These are phyloP conservation scores for Rhododendron molle DNA, from an alignment of 148 eudicot genomes.

Conservation along the genomic window DNA sequence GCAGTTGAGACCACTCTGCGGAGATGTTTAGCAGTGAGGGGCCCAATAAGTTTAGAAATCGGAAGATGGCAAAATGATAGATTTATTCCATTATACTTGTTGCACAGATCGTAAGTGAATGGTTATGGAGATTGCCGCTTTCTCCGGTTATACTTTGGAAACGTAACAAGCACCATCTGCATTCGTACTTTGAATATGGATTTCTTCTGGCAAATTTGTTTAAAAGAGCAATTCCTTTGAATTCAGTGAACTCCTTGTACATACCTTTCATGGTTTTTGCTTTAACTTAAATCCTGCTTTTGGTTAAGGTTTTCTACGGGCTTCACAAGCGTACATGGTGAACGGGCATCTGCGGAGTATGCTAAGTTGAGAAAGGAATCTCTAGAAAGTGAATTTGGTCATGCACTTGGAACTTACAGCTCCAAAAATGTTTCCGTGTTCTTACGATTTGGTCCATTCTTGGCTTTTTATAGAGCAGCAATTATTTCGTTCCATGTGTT, in stretches of 20 bases:
- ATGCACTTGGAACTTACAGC: slow-evolving; percentile 61
- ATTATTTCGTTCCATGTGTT: slow-evolving; percentile 77
- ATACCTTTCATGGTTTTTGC: not conserved
- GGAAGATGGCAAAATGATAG: slow-evolving; percentile 19
- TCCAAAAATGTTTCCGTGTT: slow-evolving; percentile 64
- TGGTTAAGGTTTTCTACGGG: slow-evolving; percentile 65
- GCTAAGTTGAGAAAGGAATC: slow-evolving; percentile 88
- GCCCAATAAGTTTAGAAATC: slow-evolving; percentile 18
- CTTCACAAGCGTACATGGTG: slow-evolving; percentile 88
- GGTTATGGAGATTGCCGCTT: slow-evolving; percentile 12
- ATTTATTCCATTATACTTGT: slow-evolving; percentile 15
- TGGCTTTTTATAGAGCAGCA: slow-evolving; percentile 93
- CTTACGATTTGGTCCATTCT: slow-evolving; percentile 82
- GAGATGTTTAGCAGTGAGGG: slow-evolving; percentile 19
- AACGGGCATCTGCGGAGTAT: slow-evolving; percentile 83
- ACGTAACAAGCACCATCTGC: not conserved
- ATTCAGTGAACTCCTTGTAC: not conserved
- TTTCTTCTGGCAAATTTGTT: not conserved
- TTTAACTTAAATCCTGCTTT: slow-evolving; percentile 8
- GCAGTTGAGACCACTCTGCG: slow-evolving; percentile 22
- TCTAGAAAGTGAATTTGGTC: slow-evolving; percentile 82
- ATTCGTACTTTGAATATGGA: not conserved
- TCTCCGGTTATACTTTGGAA: not conserved
- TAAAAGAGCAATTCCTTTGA: not conserved
- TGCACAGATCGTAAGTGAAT: slow-evolving; percentile 54